Evolutionary conservation across 345 rosid genomes (phyloP).

Genomic region (Lumnitzera racemosa): DNA sequence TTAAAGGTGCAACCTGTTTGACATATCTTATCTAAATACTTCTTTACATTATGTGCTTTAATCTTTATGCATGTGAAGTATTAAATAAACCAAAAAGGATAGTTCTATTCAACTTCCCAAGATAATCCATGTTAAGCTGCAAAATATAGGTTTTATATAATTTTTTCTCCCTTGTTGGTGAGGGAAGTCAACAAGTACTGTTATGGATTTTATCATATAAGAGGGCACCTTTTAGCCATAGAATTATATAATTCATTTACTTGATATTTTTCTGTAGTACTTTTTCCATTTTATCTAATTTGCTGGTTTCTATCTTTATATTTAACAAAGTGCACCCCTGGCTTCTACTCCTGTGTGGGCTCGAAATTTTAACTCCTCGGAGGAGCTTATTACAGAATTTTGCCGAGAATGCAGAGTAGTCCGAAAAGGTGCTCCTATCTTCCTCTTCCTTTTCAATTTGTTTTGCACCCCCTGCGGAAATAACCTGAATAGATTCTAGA

Average conservation of each 20-base stretch:
- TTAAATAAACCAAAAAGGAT: too few relatives aligned
- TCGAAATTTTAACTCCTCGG: conserved; percentile 68
- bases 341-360: conserved; percentile 95
- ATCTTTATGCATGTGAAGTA: too few relatives aligned
- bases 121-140: too few relatives aligned
- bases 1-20: too few relatives aligned
- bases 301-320: not conserved
- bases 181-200: not conserved
- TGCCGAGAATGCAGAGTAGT: conserved; percentile 97
- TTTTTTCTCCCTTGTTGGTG: too few relatives aligned
- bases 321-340: conserved; percentile 69
- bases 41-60: too few relatives aligned
- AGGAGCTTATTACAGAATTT: conserved; percentile 88
- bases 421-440: conserved; percentile 56
- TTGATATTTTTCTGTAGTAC: not conserved
- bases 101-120: too few relatives aligned
- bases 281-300: conserved; percentile 5
- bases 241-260: not conserved
- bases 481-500: conserved; percentile 2
- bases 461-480: too few relatives aligned
- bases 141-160: too few relatives aligned
- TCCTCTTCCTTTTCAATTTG: too few relatives aligned
- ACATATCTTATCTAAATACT: too few relatives aligned
- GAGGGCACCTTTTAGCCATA: not conserved
- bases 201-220: not conserved